Base-by-base conservation (phyloP, 164 flowering plant genomes). In the Annona cherimola region DNA sequence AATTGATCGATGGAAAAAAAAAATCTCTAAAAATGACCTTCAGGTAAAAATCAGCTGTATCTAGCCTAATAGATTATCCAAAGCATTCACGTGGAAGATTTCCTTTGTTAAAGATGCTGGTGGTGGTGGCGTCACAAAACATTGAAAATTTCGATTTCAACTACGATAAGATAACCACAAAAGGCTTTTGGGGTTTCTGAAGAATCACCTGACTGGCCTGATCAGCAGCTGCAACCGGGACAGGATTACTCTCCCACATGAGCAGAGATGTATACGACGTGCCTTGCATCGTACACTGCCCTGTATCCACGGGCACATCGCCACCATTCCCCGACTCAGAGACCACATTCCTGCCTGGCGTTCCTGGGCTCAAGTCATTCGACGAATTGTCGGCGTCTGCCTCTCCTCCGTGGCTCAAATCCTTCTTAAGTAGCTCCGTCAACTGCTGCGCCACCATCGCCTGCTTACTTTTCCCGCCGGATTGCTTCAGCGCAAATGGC, bases 361-460 rank as follows among this genome's bases (percentile, higher is more conserved):
- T 77, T 57, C 39, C 76, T 0, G 85, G 82, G 14, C 78, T 78
- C 81, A 75, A 70, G 43, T 79, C 77, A 40, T 16, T 42, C 5
- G 66, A 45, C 20, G 20, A 61, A 20, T 16, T 5, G 39, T 77
- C 76, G 0, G 59, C 81, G 7, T n/a, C 81, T 35, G 69, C 77
- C 14, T 71, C 81, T 45, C 70, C 81, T 2, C 69, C 78, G 2
- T 54, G 82, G 69, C 60, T 74, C 69, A 72, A 73, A 67, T 75
- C 84, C 14, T 79, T 75, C 79, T 74, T 85, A 3, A 83, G 45
- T 83, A 92, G 62, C 84, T 86, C 90, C 46, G 83, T 35, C 75
- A 94, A 69, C 82, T 94, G 98, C 82, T 80, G 86, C 44, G 79
- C 60, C 1, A 94, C 79, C 75, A 84, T 81, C n/a, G n/a, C n/a